These are phyloP conservation scores for Vachellia collinsii DNA, from an alignment of 306 rosid species.

Conservation along the genomic window DNA sequence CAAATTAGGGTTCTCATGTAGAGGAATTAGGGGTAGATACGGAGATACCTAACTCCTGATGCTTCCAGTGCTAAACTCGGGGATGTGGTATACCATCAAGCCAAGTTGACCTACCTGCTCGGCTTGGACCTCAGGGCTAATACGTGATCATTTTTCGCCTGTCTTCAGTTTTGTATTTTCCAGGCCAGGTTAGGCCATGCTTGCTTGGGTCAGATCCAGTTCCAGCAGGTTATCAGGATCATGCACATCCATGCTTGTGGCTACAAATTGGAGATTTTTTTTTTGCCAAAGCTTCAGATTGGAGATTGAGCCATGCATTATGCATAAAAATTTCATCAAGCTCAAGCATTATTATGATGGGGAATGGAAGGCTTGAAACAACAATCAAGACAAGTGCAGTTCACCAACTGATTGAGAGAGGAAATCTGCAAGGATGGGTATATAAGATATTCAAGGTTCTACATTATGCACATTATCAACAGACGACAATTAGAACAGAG, in stretches of 20 bases:
- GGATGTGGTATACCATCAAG: background rate
- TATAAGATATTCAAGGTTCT: background rate
- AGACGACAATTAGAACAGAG: no score
- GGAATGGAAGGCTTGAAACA: background rate
- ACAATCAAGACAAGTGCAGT: constrained; percentile 9
- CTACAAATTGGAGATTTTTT: background rate
- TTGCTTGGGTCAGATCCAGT: background rate
- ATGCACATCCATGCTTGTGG: background rate
- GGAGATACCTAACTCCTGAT: background rate
- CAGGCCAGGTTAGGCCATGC: background rate
- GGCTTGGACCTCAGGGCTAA: background rate
- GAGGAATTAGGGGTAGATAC: background rate
- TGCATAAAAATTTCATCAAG: constrained; percentile 19
- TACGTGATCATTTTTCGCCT: background rate
- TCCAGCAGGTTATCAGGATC: background rate
- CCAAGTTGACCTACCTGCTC: background rate
- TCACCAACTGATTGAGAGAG: background rate
- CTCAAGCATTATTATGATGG: background rate
- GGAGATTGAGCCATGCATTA: background rate
- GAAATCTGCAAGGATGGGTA: background rate
- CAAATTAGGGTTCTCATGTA: background rate
- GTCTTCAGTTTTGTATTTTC: background rate
- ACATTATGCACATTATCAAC: no score
- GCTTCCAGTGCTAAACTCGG: background rate
- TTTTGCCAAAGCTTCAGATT: background rate